Conservation (phyloP, 805 yeast species). For the Ogataea nonfermentans region DNA sequence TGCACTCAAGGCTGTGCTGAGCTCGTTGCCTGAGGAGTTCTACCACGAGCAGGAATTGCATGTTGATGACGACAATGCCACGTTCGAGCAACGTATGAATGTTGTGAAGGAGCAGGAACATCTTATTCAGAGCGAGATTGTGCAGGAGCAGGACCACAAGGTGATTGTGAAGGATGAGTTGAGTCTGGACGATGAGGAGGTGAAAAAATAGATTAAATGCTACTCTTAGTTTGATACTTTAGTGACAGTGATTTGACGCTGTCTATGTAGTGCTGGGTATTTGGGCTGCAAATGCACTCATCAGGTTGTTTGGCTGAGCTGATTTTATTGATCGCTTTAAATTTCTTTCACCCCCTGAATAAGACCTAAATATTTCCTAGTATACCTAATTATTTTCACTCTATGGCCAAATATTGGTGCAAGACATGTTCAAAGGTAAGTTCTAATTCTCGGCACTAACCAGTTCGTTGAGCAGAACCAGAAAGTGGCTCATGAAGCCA, state of each 20-base stretch:
- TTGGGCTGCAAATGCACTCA: too few species aligned
- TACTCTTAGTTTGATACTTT: too few species aligned
- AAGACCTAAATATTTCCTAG: too few species aligned
- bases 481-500: slow-evolving; percentile 34
- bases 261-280: too few species aligned
- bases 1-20: slow-evolving; percentile 81
- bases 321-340: too few species aligned
- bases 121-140: slow-evolving; percentile 82
- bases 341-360: too few species aligned
- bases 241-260: too few species aligned
- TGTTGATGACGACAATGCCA: slow-evolving; percentile 63
- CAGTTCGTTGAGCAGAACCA: slow-evolving; percentile 40
- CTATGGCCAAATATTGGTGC: slow-evolving; percentile 38
- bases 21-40: slow-evolving; percentile 91
- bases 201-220: slow-evolving; percentile 2
- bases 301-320: too few species aligned
- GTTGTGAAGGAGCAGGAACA: slow-evolving; percentile 79
- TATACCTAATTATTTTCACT: background rate
- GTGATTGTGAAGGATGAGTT: slow-evolving; percentile 62
- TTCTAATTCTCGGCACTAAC: slow-evolving; percentile 5
- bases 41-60: slow-evolving; percentile 93
- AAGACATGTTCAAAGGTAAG: slow-evolving; percentile 37
- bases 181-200: slow-evolving; percentile 51
- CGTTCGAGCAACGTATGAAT: slow-evolving; percentile 67
- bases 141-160: slow-evolving; percentile 66